Evolutionary conservation across 2,329 filamentous ascomycete species (phyloP).

Genomic region (Fusarium udum): DNA sequence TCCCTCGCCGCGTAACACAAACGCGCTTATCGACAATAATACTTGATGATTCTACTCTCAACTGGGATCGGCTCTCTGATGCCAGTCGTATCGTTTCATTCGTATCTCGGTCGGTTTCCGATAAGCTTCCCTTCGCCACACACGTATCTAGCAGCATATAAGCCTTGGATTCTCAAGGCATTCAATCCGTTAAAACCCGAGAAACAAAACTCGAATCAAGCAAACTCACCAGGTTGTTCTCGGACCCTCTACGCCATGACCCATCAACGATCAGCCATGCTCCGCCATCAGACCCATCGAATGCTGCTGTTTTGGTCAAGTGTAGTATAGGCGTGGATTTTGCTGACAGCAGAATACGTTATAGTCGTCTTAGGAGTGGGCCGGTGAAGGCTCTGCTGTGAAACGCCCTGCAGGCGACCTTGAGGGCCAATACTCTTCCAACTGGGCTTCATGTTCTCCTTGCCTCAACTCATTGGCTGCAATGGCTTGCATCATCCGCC

Average conservation of each 20-base stretch:
- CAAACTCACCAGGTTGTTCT: slow-evolving; percentile 4
- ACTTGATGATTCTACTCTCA: background rate
- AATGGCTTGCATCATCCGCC: slow-evolving; percentile 19
- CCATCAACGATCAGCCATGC: slow-evolving; percentile 27
- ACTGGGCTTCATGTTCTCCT: slow-evolving; percentile 20
- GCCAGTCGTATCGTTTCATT: slow-evolving; percentile 9
- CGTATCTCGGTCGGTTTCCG: slow-evolving; percentile 38
- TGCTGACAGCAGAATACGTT: background rate
- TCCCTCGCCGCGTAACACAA: slow-evolving; percentile 20
- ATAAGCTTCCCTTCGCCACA: slow-evolving; percentile 28
- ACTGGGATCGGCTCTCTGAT: slow-evolving; percentile 8
- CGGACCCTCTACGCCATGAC: slow-evolving; percentile 23
- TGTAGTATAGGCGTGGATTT: slow-evolving; percentile 5
- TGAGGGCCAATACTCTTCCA: slow-evolving; percentile 25
- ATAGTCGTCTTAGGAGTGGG: slow-evolving; percentile 1
- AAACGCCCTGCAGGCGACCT: slow-evolving; percentile 28
- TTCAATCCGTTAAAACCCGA: slow-evolving; percentile 24
- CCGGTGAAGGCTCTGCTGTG: slow-evolving; percentile 10
- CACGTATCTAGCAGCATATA: background rate
- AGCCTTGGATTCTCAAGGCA: background rate
- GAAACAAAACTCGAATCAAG: slow-evolving; percentile 5
- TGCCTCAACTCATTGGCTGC: slow-evolving; percentile 27
- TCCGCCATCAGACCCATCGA: slow-evolving; percentile 23
- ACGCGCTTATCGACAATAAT: slow-evolving; percentile 25
- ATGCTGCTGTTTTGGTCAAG: background rate